A percentile compares a stretch with the other conserved stretches of the same genome.
Conservation (phyloP, 129 eudicot species). For the Chrysanthemum seticuspe region DNA sequence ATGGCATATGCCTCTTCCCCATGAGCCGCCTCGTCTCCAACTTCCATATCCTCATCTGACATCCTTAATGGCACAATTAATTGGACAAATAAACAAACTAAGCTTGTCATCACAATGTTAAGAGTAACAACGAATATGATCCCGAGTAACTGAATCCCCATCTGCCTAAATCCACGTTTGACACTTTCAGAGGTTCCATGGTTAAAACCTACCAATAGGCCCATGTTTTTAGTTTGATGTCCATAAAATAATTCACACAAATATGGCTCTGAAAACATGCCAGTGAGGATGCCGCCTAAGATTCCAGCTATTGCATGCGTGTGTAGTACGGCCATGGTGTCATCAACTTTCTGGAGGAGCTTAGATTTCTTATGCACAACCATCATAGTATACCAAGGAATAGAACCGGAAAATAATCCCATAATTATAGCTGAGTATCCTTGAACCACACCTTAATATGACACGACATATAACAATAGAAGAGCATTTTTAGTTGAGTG, state of each 20-base stretch:
- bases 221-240: conserved; percentile 27
- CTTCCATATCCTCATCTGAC: conserved; percentile 67
- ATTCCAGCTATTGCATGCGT: conserved; percentile 66
- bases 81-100: conserved; percentile 47
- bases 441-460: conserved; percentile 46
- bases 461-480: too few relatives aligned
- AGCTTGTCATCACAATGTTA: conserved; percentile 52
- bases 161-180: conserved; percentile 48
- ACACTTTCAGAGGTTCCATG: conserved; percentile 16
- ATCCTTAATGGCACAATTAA: conserved; percentile 57
- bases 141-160: conserved; percentile 57
- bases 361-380: conserved; percentile 61
- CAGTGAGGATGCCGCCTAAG: conserved; percentile 69
- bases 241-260: conserved; percentile 46
- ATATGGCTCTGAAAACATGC: conserved; percentile 52
- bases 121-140: conserved; percentile 37
- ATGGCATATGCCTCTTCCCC: conserved; percentile 78
- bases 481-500: neutral
- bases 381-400: conserved; percentile 78
- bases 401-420: conserved; percentile 61
- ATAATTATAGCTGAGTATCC: conserved; percentile 61
- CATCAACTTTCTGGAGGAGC: conserved; percentile 54
- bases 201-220: conserved; percentile 46
- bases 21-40: conserved; percentile 70
- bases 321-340: conserved; percentile 70